Evolutionary conservation across 2,329 filamentous ascomycete species (phyloP).

Genomic region (Chalara sp.): DNA sequence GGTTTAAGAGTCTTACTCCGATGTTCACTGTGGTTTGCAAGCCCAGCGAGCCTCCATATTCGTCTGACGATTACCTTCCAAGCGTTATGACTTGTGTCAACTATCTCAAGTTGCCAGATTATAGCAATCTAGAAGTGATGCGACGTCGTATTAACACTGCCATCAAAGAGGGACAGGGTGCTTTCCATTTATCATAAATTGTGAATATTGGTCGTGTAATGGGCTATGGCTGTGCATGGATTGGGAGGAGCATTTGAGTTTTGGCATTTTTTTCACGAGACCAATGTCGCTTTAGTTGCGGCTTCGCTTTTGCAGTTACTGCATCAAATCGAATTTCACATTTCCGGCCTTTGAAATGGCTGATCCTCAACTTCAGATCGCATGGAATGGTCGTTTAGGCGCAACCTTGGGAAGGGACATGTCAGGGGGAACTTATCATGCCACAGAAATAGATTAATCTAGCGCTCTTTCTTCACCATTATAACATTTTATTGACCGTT

Average conservation of each 20-base stretch:
- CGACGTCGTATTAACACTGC: conserved; percentile 74
- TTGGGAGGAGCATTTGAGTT: conserved; percentile 7
- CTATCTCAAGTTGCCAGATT: conserved; percentile 95
- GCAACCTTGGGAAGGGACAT: conserved; percentile 7
- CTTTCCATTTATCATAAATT: conserved; percentile 83
- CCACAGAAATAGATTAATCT: too few relatives aligned
- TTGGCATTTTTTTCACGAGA: conserved; percentile 13
- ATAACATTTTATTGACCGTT: too few relatives aligned
- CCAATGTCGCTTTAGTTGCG: conserved; percentile 16
- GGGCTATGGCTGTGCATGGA: conserved; percentile 1
- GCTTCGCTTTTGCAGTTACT: conserved; percentile 2
- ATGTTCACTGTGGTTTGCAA: conserved; percentile 99
- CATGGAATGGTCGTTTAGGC: conserved; percentile 30
- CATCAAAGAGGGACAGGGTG: conserved; percentile 92
- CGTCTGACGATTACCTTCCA: conserved; percentile 94
- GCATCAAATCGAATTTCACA: conserved; percentile 9
- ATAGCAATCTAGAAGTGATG: conserved; percentile 71
- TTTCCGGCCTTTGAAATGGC: conserved; percentile 7
- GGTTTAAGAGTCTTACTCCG: conserved; percentile 92
- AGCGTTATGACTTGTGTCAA: conserved; percentile 99
- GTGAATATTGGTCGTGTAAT: conserved; percentile 5
- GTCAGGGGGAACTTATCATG: too few relatives aligned
- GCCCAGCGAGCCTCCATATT: conserved; percentile 89
- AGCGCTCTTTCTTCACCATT: too few relatives aligned
- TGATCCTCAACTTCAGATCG: conserved; percentile 23